These are phyloP conservation scores for Penicillium hordei DNA, from an alignment of 2,329 filamentous ascomycete species.

Conservation along the genomic window DNA sequence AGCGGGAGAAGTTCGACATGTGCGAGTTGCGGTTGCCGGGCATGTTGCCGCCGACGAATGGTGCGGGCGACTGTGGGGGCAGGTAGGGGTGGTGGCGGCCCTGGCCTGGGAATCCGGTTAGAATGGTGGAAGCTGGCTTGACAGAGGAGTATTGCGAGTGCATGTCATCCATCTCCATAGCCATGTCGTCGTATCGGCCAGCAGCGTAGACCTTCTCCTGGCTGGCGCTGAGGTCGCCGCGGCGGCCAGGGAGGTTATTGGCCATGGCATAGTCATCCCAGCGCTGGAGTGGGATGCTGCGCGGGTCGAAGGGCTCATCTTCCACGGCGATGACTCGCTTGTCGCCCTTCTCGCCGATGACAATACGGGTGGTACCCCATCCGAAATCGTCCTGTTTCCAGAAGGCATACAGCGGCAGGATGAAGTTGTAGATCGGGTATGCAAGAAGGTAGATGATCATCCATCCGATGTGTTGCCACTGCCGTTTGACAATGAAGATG, in stretches of 20 bases:
- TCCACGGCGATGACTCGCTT: conserved; percentile 85
- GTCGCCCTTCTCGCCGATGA: conserved; percentile 87
- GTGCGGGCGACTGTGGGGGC: conserved; percentile 77
- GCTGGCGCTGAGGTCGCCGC: conserved; percentile 65
- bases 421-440: conserved; percentile 88
- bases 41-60: conserved; percentile 57
- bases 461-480: conserved; percentile 99
- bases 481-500: conserved; percentile 93
- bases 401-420: conserved; percentile 95
- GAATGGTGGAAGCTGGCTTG: conserved; percentile 78
- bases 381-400: conserved; percentile 99
- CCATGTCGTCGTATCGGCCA: conserved; percentile 69
- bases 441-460: conserved; percentile 99
- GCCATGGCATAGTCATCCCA: conserved; percentile 93
- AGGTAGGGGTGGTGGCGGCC: conserved; percentile 64
- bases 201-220: conserved; percentile 58
- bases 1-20: conserved; percentile 65
- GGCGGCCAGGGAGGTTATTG: conserved; percentile 88
- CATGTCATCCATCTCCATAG: conserved; percentile 94
- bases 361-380: conserved; percentile 97
- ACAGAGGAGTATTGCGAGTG: conserved; percentile 93
- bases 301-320: conserved; percentile 84
- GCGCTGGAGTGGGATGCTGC: conserved; percentile 86
- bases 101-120: conserved; percentile 75
- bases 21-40: conserved; percentile 62